Base-by-base conservation (phyloP, 2,329 filamentous ascomycete species). In the Akanthomyces uredinophilus region DNA sequence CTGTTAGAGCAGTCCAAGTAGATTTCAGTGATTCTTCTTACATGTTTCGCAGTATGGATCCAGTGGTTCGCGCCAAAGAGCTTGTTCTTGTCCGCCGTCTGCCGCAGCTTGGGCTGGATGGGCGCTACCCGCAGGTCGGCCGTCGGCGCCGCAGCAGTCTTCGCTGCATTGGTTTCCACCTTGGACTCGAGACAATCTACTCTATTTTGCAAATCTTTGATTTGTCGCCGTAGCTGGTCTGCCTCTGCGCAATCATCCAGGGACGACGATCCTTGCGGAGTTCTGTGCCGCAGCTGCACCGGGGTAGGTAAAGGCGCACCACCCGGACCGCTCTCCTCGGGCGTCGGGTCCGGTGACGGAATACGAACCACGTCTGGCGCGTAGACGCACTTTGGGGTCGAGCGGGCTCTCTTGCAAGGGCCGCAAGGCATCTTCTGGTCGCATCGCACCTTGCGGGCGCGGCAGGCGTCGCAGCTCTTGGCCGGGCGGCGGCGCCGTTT, bases 381-480 rank as follows among this genome's bases (percentile, higher is more conserved):
- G 44, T 62, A 62, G 13, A 51, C 32, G 37, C 60, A 62, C 37
- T 50, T 56, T 13, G 52, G 52, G 27, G 51, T 18, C n/a, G 60
- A 53, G 8, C 60, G 51, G 5, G 60, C 51, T 37, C 43, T 62
- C 4, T 13, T 22, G 43, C 60, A 62, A 14, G 51, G 60, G 8
- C 52, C 43, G 44, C 60, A 57, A 18, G 60, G 60, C 6, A 41
- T 29, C 29, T 35, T 47, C n/a, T 56, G 52, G 44, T 62, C 60
- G n/a, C 60, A 62, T 24, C 52, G 51, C 1, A 62, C 53, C 35
- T 62, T 62, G 51, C 60, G 60, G 27, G 51, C 53, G 22, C 60
- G 52, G 37, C 60, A 62, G 27, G 51, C 50, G 24, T 56, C 39
- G 22, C 60, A 62, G 52, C 60, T 62, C 47, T 62, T 62, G 52